Percentiles rank a stretch among this genome's conserved stretches.
Evolutionary conservation across 1,284 basidiomycete genomes (phyloP).

Genomic region (Sanghuangporus baumii): DNA sequence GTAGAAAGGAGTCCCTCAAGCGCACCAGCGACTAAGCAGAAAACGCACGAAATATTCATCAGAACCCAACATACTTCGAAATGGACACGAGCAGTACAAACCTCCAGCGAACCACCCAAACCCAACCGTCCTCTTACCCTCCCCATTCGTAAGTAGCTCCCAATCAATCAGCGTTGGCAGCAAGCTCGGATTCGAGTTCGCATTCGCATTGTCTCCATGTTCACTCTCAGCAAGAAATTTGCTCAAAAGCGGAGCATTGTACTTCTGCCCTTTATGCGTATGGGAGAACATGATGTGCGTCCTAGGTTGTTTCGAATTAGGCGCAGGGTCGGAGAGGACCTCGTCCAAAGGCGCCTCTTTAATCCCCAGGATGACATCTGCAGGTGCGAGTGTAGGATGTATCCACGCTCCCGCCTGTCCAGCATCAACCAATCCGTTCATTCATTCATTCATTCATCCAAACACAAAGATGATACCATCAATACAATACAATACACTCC

Average conservation of each 20-base stretch:
- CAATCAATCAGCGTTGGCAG: conserved; percentile 73
- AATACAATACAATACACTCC: not conserved
- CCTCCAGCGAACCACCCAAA: conserved; percentile 90
- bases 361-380: conserved; percentile 79
- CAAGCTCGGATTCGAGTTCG: not conserved
- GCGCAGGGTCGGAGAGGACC: conserved; percentile 45
- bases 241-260: conserved; percentile 77
- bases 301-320: conserved; percentile 33
- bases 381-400: conserved; percentile 50
- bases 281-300: conserved; percentile 89
- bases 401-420: conserved; percentile 71
- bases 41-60: not conserved
- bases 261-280: conserved; percentile 80
- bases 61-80: not conserved
- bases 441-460: not conserved
- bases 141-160: conserved; percentile 64
- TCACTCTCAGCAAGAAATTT: conserved; percentile 45
- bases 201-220: not conserved
- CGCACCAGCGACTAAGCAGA: conserved; percentile 64
- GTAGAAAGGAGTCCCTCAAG: conserved; percentile 77
- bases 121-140: conserved; percentile 75
- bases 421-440: conserved; percentile 7
- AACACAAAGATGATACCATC: not conserved
- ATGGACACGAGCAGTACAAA: conserved; percentile 29
- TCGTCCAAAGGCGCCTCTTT: conserved; percentile 76